phyloP scores from a whole-genome alignment of 768 basidiomycete genomes.

The Podaxis sp. region DNA sequence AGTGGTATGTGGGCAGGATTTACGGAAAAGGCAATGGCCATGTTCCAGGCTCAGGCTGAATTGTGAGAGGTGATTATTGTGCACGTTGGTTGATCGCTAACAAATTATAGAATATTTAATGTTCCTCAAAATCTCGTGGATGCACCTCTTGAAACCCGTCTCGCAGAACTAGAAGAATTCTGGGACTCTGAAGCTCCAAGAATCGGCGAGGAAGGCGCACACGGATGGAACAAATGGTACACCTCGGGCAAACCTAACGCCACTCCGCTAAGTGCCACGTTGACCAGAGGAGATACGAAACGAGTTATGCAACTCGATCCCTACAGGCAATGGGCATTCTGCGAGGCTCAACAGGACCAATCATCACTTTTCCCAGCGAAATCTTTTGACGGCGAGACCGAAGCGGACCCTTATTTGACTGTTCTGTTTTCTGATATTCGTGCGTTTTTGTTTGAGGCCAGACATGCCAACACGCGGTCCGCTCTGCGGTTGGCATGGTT shows the following conservation, averaged over 20 bases:
- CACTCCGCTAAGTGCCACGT: neutral
- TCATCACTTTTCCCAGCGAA: constrained; percentile 44
- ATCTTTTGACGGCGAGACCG: constrained; percentile 42
- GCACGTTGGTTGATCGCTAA: neutral
- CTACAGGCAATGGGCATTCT: constrained; percentile 59
- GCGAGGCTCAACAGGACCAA: constrained; percentile 49
- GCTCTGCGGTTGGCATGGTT: constrained; percentile 69
- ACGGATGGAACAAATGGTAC: constrained; percentile 68
- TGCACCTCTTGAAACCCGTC: constrained; percentile 39
- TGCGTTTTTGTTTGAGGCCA: constrained; percentile 46
- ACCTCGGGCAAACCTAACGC: constrained; percentile 35
- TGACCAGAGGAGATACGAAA: constrained; percentile 8
- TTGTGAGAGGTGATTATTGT: constrained; percentile 44
- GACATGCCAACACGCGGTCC: constrained; percentile 39
- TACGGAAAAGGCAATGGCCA: constrained; percentile 65
- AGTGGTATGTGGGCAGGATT: constrained; percentile 44
- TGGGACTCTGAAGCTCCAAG: constrained; percentile 84
- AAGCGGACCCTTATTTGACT: constrained; percentile 66
- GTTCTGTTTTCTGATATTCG: constrained; percentile 74
- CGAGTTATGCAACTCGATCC: constrained; percentile 45
- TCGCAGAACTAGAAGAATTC: constrained; percentile 69
- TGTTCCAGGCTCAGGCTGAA: constrained; percentile 84
- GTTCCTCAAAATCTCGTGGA: constrained; percentile 41
- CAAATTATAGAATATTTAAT: constrained; percentile 48
- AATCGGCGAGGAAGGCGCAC: constrained; percentile 60